Evolutionary conservation across 2,329 filamentous ascomycete species (phyloP).

Genomic region (Cladorrhinum sp.): DNA sequence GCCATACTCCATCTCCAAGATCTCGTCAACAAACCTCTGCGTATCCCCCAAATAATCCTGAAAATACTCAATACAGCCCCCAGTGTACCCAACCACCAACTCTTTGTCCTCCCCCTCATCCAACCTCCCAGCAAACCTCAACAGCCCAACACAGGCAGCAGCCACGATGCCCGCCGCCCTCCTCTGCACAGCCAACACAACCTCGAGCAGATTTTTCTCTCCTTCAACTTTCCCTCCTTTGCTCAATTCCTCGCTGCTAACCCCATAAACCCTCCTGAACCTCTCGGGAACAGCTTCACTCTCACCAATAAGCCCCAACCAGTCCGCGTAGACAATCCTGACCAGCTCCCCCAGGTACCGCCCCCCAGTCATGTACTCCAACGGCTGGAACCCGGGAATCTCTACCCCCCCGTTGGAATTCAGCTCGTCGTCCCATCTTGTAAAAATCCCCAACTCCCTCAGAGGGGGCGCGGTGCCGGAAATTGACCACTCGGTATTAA

Average conservation of each 20-base stretch:
- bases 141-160: slow-evolving; percentile 66
- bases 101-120: slow-evolving; percentile 40
- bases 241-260: background rate
- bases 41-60: slow-evolving; percentile 27
- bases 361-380: slow-evolving; percentile 82
- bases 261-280: background rate
- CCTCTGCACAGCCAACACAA: slow-evolving; percentile 67
- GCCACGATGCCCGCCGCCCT: slow-evolving; percentile 73
- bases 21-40: slow-evolving; percentile 48
- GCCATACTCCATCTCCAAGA: slow-evolving; percentile 43
- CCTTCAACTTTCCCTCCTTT: background rate
- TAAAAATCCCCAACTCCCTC: slow-evolving; percentile 60
- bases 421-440: slow-evolving; percentile 65
- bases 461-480: slow-evolving; percentile 69
- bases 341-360: slow-evolving; percentile 75
- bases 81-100: slow-evolving; percentile 74
- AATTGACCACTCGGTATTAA: slow-evolving; percentile 85
- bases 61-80: slow-evolving; percentile 71
- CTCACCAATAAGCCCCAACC: background rate
- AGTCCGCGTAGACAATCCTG: slow-evolving; percentile 51
- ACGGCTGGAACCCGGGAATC: slow-evolving; percentile 71
- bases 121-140: slow-evolving; percentile 68
- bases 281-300: background rate
- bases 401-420: slow-evolving; percentile 62
- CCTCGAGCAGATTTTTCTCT: slow-evolving; percentile 32